Evolutionary conservation across 2,329 filamentous ascomycete species (phyloP).

Genomic region (Daldinia sp.): DNA sequence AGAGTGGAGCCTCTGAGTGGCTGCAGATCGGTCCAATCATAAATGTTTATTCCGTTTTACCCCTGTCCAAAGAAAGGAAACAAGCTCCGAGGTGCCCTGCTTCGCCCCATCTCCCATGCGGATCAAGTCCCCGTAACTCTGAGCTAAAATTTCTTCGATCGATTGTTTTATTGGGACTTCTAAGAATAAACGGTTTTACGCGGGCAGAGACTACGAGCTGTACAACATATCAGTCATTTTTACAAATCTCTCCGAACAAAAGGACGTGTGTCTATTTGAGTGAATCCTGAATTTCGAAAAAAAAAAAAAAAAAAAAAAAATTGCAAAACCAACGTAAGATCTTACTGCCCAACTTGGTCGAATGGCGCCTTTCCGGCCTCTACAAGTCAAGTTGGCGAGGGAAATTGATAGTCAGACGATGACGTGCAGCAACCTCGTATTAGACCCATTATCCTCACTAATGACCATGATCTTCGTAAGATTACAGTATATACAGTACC

Average conservation of each 20-base stretch:
- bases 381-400: conserved; percentile 11
- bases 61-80: conserved; percentile 37
- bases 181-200: conserved; percentile 1
- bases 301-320: too few species aligned
- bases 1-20: conserved; percentile 32
- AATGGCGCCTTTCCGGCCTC: conserved; percentile 16
- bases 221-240: not conserved
- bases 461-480: conserved; percentile 31
- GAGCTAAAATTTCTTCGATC: conserved; percentile 6
- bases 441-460: conserved; percentile 39
- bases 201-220: not conserved
- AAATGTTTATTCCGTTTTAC: conserved; percentile 6
- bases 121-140: conserved; percentile 15
- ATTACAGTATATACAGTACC: conserved; percentile 26
- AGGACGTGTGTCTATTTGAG: not conserved
- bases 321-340: conserved; percentile 9
- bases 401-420: conserved; percentile 32
- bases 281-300: conserved; percentile 7
- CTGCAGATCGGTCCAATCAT: conserved; percentile 41
- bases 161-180: conserved; percentile 2
- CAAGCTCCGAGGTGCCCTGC: conserved; percentile 35
- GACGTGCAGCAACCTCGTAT: conserved; percentile 42
- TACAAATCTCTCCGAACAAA: conserved; percentile 16
- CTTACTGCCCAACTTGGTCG: conserved; percentile 28
- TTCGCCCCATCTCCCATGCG: conserved; percentile 22